Conservation (phyloP, 306 rosid species). For the Senna siamea region DNA sequence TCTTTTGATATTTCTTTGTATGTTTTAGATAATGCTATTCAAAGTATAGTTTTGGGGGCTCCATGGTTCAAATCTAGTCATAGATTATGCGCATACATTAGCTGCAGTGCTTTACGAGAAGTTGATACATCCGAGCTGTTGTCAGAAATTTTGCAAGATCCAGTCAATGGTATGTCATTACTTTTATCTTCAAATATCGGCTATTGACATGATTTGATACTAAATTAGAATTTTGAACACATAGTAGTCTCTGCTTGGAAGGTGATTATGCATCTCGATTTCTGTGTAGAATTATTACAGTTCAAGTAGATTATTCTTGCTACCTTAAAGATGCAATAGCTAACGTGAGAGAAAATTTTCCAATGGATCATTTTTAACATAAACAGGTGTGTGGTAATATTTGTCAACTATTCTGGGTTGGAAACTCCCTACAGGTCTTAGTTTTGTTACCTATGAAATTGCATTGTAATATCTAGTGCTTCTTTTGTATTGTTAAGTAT, state of each 20-base stretch:
- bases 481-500: background rate
- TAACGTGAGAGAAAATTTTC: background rate
- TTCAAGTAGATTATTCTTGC: background rate
- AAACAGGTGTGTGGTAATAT: background rate
- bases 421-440: background rate
- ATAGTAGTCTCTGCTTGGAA: constrained; percentile 3
- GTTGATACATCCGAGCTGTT: constrained; percentile 76
- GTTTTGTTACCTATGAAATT: background rate
- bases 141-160: constrained; percentile 58
- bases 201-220: background rate
- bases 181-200: constrained; percentile 4
- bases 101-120: constrained; percentile 85
- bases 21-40: constrained; percentile 61
- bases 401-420: background rate
- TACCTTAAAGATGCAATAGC: background rate
- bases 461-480: background rate
- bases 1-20: background rate
- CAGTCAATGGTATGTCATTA: constrained; percentile 41
- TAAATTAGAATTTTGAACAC: background rate
- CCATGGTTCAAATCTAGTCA: constrained; percentile 82
- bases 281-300: background rate
- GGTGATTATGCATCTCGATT: background rate
- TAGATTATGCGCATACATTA: constrained; percentile 81
- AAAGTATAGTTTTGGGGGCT: constrained; percentile 65
- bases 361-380: background rate